Evolutionary conservation across 768 basidiomycete genomes (phyloP).

Genomic region (Cantharellus cinnabarinus): DNA sequence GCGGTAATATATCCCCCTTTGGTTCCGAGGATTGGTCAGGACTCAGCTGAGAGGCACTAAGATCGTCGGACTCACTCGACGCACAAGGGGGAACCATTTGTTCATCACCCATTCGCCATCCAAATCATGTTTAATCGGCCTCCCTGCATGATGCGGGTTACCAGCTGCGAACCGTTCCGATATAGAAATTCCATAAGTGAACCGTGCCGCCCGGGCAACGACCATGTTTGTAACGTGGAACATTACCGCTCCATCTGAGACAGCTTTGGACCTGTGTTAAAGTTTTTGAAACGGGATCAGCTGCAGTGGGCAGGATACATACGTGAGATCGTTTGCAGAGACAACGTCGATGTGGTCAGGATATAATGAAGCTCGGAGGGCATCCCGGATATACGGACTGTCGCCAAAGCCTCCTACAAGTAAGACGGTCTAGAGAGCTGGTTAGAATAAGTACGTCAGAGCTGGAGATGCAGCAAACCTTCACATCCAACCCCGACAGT

Average conservation of each 20-base stretch:
- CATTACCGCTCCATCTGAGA: constrained; percentile 65
- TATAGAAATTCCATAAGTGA: constrained; percentile 35
- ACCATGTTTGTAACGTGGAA: constrained; percentile 77
- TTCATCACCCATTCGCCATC: not conserved
- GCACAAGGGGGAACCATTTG: not conserved
- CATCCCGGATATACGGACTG: not conserved
- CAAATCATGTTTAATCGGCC: not conserved
- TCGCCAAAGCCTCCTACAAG: constrained; percentile 2
- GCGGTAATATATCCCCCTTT: not conserved
- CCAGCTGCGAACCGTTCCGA: not conserved
- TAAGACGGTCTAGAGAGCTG: not conserved
- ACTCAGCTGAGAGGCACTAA: not conserved
- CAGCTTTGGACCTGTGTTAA: constrained; percentile 48
- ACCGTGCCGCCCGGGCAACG: constrained; percentile 58
- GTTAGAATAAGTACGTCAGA: not conserved
- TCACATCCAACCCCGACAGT: not conserved
- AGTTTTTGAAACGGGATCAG: not conserved
- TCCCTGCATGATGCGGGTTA: not conserved
- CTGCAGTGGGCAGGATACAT: not conserved
- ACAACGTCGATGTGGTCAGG: not conserved
- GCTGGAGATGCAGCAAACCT: not conserved
- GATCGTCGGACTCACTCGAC: not conserved
- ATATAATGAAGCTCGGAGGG: not conserved
- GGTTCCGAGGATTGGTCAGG: not conserved
- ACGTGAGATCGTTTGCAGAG: not conserved